Evolutionary conservation across 768 basidiomycete species (phyloP).

Genomic region (Boletus subcaerulescens): DNA sequence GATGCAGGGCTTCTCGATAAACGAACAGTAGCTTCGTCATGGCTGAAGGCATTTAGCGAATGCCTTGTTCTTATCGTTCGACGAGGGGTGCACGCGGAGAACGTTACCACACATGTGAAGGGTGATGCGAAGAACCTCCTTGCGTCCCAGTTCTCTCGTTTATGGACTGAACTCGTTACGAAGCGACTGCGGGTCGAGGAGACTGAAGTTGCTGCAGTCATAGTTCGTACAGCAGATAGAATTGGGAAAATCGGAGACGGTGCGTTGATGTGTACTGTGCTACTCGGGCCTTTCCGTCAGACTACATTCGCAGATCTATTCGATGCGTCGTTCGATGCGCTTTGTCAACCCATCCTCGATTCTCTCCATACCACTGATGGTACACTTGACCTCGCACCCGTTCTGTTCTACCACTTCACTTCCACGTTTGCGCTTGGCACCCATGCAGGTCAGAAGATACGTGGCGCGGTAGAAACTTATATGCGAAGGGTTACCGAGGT

Average conservation of each 20-base stretch:
- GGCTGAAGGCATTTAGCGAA: conserved; percentile 73
- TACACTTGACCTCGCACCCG: conserved; percentile 36
- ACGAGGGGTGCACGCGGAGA: conserved; percentile 7
- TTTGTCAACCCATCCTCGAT: conserved; percentile 27
- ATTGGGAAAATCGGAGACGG: conserved; percentile 43
- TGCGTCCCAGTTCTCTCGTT: conserved; percentile 40
- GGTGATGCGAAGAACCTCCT: conserved; percentile 34
- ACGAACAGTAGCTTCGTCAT: conserved; percentile 38
- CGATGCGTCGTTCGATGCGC: conserved; percentile 44
- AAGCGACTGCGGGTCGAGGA: conserved; percentile 48
- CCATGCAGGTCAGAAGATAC: conserved; percentile 12
- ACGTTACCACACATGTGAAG: background rate
- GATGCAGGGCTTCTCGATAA: conserved; percentile 38
- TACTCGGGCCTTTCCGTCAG: conserved; percentile 27
- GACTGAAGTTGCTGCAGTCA: conserved; percentile 37
- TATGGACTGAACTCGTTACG: conserved; percentile 48
- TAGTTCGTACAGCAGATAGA: conserved; percentile 47
- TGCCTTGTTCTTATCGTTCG: conserved; percentile 58
- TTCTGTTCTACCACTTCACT: conserved; percentile 45
- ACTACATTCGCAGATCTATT: conserved; percentile 40
- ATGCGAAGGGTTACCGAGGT: conserved; percentile 23
- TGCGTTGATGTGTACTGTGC: conserved; percentile 26
- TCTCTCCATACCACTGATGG: background rate
- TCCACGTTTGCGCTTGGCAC: conserved; percentile 32
- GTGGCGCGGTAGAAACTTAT: conserved; percentile 15